Evolutionary conservation across 768 basidiomycete species (phyloP).

Genomic region (Russula dissimulans): DNA sequence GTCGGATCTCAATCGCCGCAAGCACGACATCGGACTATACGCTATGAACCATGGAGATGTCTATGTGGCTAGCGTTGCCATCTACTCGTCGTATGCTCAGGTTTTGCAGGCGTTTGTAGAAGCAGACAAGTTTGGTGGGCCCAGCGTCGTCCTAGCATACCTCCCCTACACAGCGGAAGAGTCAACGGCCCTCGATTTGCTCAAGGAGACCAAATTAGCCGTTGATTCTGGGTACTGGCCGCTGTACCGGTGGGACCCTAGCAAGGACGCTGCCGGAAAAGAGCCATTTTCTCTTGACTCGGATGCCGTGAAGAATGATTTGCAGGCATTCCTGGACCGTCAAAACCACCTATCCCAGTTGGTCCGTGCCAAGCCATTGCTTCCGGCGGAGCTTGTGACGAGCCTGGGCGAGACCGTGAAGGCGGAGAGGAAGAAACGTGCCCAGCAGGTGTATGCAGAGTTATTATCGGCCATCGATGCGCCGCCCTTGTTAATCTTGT

Average conservation of each 20-base stretch:
- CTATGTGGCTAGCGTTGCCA: constrained; percentile 90
- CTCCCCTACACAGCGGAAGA: constrained; percentile 80
- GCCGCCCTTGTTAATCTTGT: constrained; percentile 82
- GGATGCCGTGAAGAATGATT: constrained; percentile 86
- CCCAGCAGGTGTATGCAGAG: constrained; percentile 75
- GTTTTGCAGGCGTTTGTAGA: constrained; percentile 87
- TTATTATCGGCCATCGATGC: constrained; percentile 79
- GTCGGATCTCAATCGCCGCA: constrained; percentile 64
- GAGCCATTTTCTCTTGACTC: constrained; percentile 92
- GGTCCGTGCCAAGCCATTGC: constrained; percentile 65
- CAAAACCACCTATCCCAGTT: constrained; percentile 97
- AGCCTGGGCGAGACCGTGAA: constrained; percentile 78
- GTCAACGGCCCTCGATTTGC: constrained; percentile 72
- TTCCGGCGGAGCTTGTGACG: constrained; percentile 75
- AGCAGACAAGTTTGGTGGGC: constrained; percentile 83
- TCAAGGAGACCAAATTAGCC: constrained; percentile 96
- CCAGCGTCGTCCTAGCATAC: constrained; percentile 88
- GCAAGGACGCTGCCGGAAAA: constrained; percentile 60
- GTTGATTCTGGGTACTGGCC: constrained; percentile 98
- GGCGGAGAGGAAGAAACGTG: constrained; percentile 73
- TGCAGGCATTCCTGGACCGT: constrained; percentile 88
- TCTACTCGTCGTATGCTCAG: constrained; percentile 93
- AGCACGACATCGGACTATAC: constrained; percentile 95
- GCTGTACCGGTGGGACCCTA: constrained; percentile 94
- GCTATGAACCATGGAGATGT: constrained; percentile 98